Conservation (phyloP, 768 basidiomycete species). For the Termitomyces sp. region DNA sequence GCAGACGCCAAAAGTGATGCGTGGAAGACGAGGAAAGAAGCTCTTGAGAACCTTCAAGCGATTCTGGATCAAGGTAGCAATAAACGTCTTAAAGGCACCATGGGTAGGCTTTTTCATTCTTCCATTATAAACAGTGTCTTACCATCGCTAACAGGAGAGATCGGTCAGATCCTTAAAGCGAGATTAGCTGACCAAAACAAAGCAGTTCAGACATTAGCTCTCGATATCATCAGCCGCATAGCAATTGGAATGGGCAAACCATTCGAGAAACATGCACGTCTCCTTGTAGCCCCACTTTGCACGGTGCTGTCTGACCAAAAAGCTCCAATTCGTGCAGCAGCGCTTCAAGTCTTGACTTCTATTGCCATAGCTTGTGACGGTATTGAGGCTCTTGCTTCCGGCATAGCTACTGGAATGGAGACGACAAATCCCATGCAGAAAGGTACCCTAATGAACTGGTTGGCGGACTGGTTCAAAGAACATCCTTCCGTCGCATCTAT, state of each 20-base stretch:
- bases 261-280: conserved; percentile 84
- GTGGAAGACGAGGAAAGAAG: conserved; percentile 97
- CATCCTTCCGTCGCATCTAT: conserved; percentile 46
- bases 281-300: conserved; percentile 72
- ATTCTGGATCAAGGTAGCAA: conserved; percentile 88
- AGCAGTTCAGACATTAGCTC: conserved; percentile 82
- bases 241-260: conserved; percentile 93
- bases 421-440: conserved; percentile 84
- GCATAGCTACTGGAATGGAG: conserved; percentile 78
- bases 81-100: conserved; percentile 83
- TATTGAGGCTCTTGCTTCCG: conserved; percentile 75
- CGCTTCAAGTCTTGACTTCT: conserved; percentile 70
- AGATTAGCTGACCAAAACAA: conserved; percentile 92
- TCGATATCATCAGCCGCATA: conserved; percentile 87
- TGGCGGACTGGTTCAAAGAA: conserved; percentile 73
- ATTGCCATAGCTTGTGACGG: conserved; percentile 84
- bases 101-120: conserved; percentile 52
- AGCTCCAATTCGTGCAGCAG: conserved; percentile 75
- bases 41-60: conserved; percentile 76
- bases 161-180: conserved; percentile 82
- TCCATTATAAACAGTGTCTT: conserved; percentile 1
- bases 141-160: conserved; percentile 59
- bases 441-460: conserved; percentile 73
- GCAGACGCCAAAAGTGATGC: conserved; percentile 86
- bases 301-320: conserved; percentile 93